phyloP scores from a whole-genome alignment of 2,329 filamentous ascomycete species.

The Tympanopsis confertula region DNA sequence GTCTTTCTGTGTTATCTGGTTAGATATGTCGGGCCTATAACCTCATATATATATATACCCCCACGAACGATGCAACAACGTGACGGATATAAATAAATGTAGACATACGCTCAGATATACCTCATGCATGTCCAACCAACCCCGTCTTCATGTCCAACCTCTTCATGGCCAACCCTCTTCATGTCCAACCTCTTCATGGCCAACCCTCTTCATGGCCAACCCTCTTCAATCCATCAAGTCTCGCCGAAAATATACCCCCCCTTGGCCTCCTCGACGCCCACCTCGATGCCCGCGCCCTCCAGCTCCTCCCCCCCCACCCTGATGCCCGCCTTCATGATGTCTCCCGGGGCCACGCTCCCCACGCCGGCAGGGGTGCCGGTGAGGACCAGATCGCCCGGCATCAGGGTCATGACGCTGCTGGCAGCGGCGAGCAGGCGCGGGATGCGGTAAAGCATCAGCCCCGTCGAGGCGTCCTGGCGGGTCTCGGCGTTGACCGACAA shows the following conservation, averaged over 20 bases:
- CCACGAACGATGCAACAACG: no score
- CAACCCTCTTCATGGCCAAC: constrained; percentile 1
- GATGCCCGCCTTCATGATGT: constrained; percentile 76
- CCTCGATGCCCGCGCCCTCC: constrained; percentile 73
- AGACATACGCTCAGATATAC: constrained; percentile 2
- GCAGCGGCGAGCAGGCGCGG: constrained; percentile 82
- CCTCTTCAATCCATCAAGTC: constrained; percentile 33
- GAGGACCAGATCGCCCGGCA: constrained; percentile 82
- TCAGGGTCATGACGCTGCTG: constrained; percentile 84
- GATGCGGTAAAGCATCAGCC: constrained; percentile 86
- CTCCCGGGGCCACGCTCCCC: constrained; percentile 71
- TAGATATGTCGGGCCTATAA: background rate
- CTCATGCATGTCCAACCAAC: background rate
- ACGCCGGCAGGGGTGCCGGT: constrained; percentile 98
- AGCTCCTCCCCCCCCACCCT: constrained; percentile 71
- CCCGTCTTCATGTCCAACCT: background rate
- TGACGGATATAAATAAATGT: background rate
- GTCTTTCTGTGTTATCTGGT: no score
- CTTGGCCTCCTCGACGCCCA: constrained; percentile 68
- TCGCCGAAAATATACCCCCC: constrained; percentile 68
- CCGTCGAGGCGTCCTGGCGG: constrained; percentile 75
- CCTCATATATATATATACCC: constrained; percentile 1
- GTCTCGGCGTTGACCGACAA: constrained; percentile 71
- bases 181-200: background rate
- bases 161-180: no score